Conservation (phyloP, 1,284 basidiomycete genomes). For the Moniliella sp. region DNA sequence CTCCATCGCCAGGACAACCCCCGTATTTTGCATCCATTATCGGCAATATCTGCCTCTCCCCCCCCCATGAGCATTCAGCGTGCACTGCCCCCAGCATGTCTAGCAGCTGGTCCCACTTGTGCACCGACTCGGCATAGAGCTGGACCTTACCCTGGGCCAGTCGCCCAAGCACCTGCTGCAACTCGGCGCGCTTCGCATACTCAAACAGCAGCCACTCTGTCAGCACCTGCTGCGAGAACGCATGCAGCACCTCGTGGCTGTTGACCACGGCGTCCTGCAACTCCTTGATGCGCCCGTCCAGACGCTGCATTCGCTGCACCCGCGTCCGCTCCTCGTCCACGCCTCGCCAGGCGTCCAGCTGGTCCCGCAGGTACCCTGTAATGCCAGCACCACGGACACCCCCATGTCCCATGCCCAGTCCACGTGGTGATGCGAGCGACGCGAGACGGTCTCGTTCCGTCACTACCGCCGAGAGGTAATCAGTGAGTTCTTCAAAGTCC, state of each 20-base stretch:
- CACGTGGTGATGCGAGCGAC: conserved; percentile 16
- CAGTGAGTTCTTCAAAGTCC: conserved; percentile 88
- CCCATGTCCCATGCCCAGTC: conserved; percentile 17
- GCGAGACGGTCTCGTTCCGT: conserved; percentile 66
- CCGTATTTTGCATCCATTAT: too few species aligned
- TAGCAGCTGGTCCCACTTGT: conserved; percentile 6
- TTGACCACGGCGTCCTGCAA: conserved; percentile 83
- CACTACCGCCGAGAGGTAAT: conserved; percentile 74
- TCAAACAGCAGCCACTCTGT: conserved; percentile 75
- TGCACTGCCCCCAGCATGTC: too few species aligned
- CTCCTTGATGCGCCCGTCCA: conserved; percentile 85
- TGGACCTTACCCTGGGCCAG: conserved; percentile 84
- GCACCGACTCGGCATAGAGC: conserved; percentile 50
- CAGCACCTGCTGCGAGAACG: conserved; percentile 79
- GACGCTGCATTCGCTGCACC: conserved; percentile 71
- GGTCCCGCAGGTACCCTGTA: conserved; percentile 71
- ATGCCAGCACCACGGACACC: conserved; percentile 47
- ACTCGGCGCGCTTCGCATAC: conserved; percentile 67
- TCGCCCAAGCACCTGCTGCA: conserved; percentile 74
- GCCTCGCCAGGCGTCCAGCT: conserved; percentile 69
- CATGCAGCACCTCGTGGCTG: conserved; percentile 80
- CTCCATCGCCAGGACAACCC: too few species aligned
- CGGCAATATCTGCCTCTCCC: too few species aligned
- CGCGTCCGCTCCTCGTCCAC: conserved; percentile 78
- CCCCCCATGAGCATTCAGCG: too few species aligned